phyloP scores from a whole-genome alignment of 257 asterid genomes.

The Fraxinus americana region DNA sequence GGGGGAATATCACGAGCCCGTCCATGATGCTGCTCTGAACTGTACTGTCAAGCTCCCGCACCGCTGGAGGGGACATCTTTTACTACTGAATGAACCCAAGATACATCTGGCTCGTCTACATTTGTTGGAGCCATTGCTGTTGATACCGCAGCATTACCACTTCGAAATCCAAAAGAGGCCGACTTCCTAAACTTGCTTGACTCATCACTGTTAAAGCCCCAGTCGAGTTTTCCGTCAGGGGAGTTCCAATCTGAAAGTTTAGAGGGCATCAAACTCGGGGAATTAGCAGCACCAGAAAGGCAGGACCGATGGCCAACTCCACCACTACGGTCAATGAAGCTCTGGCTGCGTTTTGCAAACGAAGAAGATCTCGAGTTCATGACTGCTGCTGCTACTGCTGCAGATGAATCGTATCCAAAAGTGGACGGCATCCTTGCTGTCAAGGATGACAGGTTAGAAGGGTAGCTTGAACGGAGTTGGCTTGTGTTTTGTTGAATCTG shows the following conservation, averaged over 20 bases:
- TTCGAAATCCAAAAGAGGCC: constrained; percentile 52
- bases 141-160: constrained; percentile 22
- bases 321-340: constrained; percentile 66
- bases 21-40: constrained; percentile 39
- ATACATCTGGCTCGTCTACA: constrained; percentile 65
- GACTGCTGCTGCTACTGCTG: constrained; percentile 89
- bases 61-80: constrained; percentile 55
- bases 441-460: constrained; percentile 54
- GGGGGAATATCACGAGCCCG: constrained; percentile 43
- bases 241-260: constrained; percentile 72
- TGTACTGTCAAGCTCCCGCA: constrained; percentile 26
- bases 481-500: constrained; percentile 60
- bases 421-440: constrained; percentile 55
- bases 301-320: constrained; percentile 33
- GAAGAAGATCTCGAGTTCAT: constrained; percentile 82
- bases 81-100: constrained; percentile 82
- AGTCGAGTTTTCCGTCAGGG: constrained; percentile 75
- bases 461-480: constrained; percentile 70
- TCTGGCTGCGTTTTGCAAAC: constrained; percentile 80
- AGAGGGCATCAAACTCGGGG: constrained; percentile 40
- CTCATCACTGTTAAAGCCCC: constrained; percentile 86
- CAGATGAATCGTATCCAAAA: constrained; percentile 74
- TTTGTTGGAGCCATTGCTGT: constrained; percentile 23
- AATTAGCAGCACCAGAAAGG: constrained; percentile 29
- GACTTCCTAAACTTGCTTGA: constrained; percentile 69